Conservation (phyloP, 257 asterid genomes). For the Orobanche coerulescens region DNA sequence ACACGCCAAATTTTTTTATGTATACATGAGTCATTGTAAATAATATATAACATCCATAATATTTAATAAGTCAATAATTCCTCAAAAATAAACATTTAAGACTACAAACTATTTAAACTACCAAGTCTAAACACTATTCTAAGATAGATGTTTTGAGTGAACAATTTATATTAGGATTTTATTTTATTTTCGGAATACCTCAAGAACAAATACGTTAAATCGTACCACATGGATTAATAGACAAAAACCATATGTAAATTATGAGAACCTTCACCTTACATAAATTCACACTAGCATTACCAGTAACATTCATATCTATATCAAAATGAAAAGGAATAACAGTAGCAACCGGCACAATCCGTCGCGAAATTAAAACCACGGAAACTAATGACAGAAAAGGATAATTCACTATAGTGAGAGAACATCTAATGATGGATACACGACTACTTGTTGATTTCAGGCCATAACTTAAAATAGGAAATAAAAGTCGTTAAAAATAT, state of each 20-base stretch:
- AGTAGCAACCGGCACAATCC: background rate
- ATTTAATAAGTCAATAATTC: no score
- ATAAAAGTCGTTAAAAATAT: background rate
- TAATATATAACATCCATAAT: no score
- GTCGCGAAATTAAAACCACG: background rate
- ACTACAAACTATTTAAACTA: no score
- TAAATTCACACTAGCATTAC: background rate
- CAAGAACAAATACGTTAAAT: background rate
- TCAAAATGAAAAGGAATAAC: background rate
- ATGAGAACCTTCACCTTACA: background rate
- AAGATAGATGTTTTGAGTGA: no score
- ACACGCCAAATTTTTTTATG: no score
- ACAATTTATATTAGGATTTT: no score
- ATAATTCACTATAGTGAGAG: background rate
- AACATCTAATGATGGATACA: background rate
- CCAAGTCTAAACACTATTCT: no score
- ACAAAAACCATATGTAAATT: background rate
- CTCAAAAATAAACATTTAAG: no score
- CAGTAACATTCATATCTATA: background rate
- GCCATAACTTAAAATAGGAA: background rate
- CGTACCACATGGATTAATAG: background rate
- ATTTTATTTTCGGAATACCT: no score
- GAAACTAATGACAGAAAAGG: background rate
- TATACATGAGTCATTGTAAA: no score
- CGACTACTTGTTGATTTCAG: background rate